Percentiles rank a stretch among this genome's conserved stretches.
Conservation (phyloP, 345 rosid species). For the Heritiera fomes region DNA sequence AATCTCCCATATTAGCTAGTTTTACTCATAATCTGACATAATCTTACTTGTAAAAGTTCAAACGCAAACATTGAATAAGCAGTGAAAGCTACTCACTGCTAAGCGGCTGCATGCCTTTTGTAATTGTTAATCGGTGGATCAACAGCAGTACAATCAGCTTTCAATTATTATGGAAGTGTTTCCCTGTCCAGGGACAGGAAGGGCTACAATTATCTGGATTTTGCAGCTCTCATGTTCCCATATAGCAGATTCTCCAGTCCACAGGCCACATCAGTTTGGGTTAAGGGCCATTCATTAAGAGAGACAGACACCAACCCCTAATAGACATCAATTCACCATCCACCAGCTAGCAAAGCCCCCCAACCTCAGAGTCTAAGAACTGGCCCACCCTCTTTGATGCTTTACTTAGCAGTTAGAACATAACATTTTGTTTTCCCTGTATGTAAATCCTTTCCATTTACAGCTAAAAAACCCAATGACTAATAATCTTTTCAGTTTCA, state of each 20-base stretch:
- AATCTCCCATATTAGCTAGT: background rate
- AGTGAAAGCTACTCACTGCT: background rate
- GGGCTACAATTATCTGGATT: background rate
- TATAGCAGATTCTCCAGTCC: background rate
- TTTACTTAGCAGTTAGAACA: background rate
- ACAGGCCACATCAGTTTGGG: background rate
- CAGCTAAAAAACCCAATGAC: background rate
- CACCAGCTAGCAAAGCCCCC: no score
- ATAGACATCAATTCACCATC: background rate
- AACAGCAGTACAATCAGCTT: background rate
- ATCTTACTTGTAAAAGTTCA: background rate
- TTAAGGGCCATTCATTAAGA: background rate
- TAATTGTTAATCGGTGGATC: background rate
- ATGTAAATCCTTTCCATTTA: background rate
- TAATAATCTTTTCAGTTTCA: background rate
- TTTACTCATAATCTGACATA: background rate
- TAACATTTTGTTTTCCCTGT: background rate
- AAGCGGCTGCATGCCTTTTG: background rate
- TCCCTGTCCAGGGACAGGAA: background rate
- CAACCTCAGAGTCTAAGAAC: background rate
- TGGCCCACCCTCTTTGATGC: background rate
- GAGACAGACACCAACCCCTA: background rate
- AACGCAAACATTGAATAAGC: background rate
- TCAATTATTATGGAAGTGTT: background rate
- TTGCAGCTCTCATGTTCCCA: background rate